A percentile compares a stretch with the other conserved stretches of the same genome.
phyloP scores from a whole-genome alignment of 2,329 filamentous ascomycete species.

The Hortaea werneckii region DNA sequence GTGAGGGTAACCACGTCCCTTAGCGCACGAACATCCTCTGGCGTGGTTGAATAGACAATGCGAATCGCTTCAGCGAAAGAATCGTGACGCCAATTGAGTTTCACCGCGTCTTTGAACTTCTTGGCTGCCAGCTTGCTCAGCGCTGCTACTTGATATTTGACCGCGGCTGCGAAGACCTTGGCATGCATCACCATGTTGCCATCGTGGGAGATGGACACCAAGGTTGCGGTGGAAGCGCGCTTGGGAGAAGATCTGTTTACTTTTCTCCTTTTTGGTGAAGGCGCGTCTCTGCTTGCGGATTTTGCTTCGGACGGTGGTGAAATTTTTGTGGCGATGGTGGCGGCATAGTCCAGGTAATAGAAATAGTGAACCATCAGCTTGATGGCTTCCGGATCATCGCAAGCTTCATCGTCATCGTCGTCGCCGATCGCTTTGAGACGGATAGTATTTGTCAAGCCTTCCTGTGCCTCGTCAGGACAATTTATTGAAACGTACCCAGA shows the following conservation, averaged over 20 bases:
- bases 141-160: constrained; percentile 31
- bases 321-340: too few species aligned
- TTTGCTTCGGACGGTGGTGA: too few species aligned
- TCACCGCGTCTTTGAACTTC: constrained; percentile 29
- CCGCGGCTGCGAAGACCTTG: constrained; percentile 35
- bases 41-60: constrained; percentile 32
- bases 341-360: constrained; percentile 18
- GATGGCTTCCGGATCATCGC: constrained; percentile 17
- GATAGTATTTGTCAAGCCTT: constrained; percentile 10
- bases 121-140: constrained; percentile 30
- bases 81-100: constrained; percentile 21
- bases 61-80: constrained; percentile 31
- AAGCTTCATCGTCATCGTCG: constrained; percentile 8
- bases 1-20: too few species aligned
- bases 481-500: too few species aligned
- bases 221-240: too few species aligned
- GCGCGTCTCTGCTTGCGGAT: neutral
- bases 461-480: too few species aligned
- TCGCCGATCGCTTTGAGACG: constrained; percentile 9
- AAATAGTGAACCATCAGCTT: constrained; percentile 20
- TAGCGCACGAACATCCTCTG: constrained; percentile 32
- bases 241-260: too few species aligned
- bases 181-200: constrained; percentile 21
- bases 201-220: neutral
- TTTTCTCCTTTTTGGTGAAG: too few species aligned